These are phyloP conservation scores for Trichoderma orchidacearum DNA, from an alignment of 495 filamentous ascomycete species.

Conservation along the genomic window DNA sequence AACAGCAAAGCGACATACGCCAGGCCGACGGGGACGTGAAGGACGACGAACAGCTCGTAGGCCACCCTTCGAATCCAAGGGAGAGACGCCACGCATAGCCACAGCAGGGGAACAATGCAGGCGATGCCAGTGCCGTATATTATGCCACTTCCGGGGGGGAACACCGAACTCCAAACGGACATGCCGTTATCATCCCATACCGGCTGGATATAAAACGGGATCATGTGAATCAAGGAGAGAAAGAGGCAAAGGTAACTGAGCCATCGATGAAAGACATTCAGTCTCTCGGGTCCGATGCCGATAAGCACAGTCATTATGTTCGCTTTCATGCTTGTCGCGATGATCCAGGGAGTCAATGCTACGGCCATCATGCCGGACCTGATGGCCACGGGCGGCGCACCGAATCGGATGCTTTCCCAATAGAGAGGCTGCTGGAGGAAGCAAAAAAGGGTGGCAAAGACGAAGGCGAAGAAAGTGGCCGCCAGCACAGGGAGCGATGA, in stretches of 20 bases:
- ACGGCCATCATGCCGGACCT: conserved; percentile 88
- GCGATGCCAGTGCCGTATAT: conserved; percentile 85
- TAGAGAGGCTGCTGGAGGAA: conserved; percentile 77
- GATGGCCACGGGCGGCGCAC: conserved; percentile 81
- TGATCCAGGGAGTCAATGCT: conserved; percentile 87
- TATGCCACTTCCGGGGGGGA: conserved; percentile 45
- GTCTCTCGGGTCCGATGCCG: conserved; percentile 80
- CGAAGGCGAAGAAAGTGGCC: conserved; percentile 47
- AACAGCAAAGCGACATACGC: conserved; percentile 77
- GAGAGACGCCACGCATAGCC: conserved; percentile 74
- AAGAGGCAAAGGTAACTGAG: conserved; percentile 77
- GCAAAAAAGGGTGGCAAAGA: conserved; percentile 65
- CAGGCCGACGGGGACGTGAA: conserved; percentile 72
- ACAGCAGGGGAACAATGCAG: conserved; percentile 65
- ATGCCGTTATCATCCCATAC: conserved; percentile 67
- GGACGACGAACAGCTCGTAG: conserved; percentile 73
- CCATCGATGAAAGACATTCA: conserved; percentile 93
- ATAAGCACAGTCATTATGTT: conserved; percentile 78
- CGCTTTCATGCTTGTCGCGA: conserved; percentile 80
- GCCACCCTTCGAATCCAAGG: conserved; percentile 44
- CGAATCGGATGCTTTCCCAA: conserved; percentile 67
- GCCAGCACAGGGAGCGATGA: conserved; percentile 59
- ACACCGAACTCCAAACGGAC: conserved; percentile 47
- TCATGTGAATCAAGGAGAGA: conserved; percentile 65
- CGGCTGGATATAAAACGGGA: conserved; percentile 83